A percentile compares a stretch with the other conserved stretches of the same genome.
These are phyloP conservation scores for Scleroderma bovista DNA, from an alignment of 768 basidiomycete genomes.

Conservation along the genomic window DNA sequence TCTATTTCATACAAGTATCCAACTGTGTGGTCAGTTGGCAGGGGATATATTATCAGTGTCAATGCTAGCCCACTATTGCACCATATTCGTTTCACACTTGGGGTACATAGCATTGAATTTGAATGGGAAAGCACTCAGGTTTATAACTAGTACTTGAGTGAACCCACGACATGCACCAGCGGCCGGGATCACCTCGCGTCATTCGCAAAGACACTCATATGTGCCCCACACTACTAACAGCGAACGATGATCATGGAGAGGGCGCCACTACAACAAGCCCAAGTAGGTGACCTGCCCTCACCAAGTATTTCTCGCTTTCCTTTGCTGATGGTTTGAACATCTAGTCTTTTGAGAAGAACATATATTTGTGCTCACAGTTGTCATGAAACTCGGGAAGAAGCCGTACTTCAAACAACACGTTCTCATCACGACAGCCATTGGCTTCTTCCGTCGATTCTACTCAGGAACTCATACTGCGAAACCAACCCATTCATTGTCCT, in stretches of 20 bases:
- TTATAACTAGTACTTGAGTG: no score
- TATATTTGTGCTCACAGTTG: constrained; percentile 43
- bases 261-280: constrained; percentile 65
- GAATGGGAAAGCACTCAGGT: no score
- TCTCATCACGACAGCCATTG: constrained; percentile 89
- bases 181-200: constrained; percentile 22
- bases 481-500: constrained; percentile 93
- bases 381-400: constrained; percentile 83
- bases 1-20: no score
- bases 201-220: constrained; percentile 11
- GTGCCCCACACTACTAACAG: constrained; percentile 41
- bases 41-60: no score
- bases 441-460: constrained; percentile 97
- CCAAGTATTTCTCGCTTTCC: constrained; percentile 79
- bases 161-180: no score
- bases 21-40: no score
- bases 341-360: background rate
- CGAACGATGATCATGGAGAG: constrained; percentile 89
- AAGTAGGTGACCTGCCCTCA: constrained; percentile 72
- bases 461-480: constrained; percentile 90
- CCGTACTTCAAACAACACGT: constrained; percentile 81
- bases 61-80: no score
- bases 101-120: no score
- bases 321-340: constrained; percentile 68
- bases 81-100: no score